Evolutionary conservation across 495 filamentous ascomycete species (phyloP).

Genomic region (Clohesyomyces aquaticus): DNA sequence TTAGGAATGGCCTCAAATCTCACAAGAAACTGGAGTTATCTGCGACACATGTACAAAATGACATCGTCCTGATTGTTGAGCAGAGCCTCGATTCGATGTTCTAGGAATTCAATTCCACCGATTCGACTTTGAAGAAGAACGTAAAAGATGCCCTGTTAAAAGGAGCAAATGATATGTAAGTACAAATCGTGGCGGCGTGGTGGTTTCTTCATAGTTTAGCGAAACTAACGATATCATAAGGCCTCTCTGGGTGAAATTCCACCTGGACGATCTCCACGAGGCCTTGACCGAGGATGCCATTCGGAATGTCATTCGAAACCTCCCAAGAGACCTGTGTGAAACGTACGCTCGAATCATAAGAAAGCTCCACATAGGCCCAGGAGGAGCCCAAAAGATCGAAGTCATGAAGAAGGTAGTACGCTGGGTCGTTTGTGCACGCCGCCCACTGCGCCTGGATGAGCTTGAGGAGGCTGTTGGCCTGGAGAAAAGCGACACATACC

Average conservation of each 20-base stretch:
- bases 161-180: conserved; percentile 33
- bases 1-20: conserved; percentile 1
- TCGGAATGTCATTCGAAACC: conserved; percentile 16
- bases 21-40: conserved; percentile 13
- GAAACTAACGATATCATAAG: conserved; percentile 6
- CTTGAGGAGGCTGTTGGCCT: conserved; percentile 39
- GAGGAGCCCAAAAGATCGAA: conserved; percentile 10
- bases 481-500: conserved; percentile 14
- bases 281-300: conserved; percentile 30
- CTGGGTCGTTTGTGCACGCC: conserved; percentile 31
- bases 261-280: conserved; percentile 36
- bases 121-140: conserved; percentile 10
- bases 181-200: too few species aligned
- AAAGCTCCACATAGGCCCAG: conserved; percentile 13
- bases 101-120: neutral
- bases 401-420: conserved; percentile 28
- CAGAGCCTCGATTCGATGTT: neutral
- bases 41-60: neutral
- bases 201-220: neutral
- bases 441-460: conserved; percentile 36
- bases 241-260: conserved; percentile 41
- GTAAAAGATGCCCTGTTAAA: conserved; percentile 11
- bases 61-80: conserved; percentile 11
- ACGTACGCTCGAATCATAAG: conserved; percentile 33
- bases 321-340: conserved; percentile 35